Evolutionary conservation across 306 rosid species (phyloP), one percentile per base, ranked within the genome.

Genomic region (Cucurbita maxima): DNA sequence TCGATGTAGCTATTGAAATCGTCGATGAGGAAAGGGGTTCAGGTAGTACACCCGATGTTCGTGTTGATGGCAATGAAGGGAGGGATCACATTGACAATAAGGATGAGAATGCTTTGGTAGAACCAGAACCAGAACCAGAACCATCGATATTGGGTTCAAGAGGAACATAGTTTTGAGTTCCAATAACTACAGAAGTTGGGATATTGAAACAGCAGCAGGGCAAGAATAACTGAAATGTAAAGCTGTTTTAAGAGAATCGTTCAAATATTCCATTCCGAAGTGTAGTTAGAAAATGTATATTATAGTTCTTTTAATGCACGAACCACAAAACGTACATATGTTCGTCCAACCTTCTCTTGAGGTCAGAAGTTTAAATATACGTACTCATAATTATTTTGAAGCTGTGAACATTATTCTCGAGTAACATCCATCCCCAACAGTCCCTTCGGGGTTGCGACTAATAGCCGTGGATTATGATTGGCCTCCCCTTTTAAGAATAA

Each of bases 21-120:
- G 77, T 79, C n/a, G 83, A 77, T 1, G 94, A 85, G 83, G 97
- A 88, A 71, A 84, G 73, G 41, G 81, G 74, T 41, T 74, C 83
- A 15, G 79, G 76, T 16, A 63, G 68, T 61, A 37, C 47, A 12
- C 13, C 47, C 6, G 68, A 61, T 36, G 68, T 1, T n/a, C 3
- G 4, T 37, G 47, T 8, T 15, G 68, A 47, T 15, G 68, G 22
- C 22, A 16, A 37, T 37, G 68, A 45, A 61, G 22, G 68, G 68
- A 36, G 18, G 45, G 68, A 16, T 9, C 22, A 3, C 68, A 61
- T 37, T 61, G 45, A 61, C 47, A 61, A 61, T 22, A 37, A 20
- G 64, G 64, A 10, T 30, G 43, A 30, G 41, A 58, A 11, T 25
- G 40, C 40, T 25, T 25, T 58, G 38, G 63, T 58, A 58, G 63